These are phyloP conservation scores for Alopecurus myosuroides DNA, from an alignment of 176 grass and related monocot genomes.

Conservation along the genomic window DNA sequence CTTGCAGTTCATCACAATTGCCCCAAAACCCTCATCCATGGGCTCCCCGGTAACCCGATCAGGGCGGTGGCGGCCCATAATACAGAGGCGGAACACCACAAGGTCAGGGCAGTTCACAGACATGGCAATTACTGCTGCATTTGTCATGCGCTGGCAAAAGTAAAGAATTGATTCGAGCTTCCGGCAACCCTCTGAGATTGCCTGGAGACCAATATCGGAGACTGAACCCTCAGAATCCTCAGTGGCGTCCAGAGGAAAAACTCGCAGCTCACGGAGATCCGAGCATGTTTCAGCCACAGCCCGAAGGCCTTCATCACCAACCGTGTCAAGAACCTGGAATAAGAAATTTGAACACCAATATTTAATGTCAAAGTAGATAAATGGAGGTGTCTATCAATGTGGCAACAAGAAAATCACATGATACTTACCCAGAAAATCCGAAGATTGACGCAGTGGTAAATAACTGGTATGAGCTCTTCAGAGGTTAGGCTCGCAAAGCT, in stretches of 20 bases:
- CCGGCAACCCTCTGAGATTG: constrained; percentile 70
- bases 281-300: constrained; percentile 72
- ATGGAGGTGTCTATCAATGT: too few species aligned
- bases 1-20: constrained; percentile 85
- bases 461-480: constrained; percentile 57
- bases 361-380: background rate
- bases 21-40: constrained; percentile 88
- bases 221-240: constrained; percentile 74
- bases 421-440: constrained; percentile 60
- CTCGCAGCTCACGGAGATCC: constrained; percentile 62
- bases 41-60: constrained; percentile 51
- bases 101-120: constrained; percentile 72
- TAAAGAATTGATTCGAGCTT: constrained; percentile 80
- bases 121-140: constrained; percentile 63
- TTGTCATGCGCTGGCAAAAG: constrained; percentile 89
- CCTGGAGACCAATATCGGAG: constrained; percentile 61
- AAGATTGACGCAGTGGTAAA: constrained; percentile 58
- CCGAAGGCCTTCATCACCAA: constrained; percentile 73
- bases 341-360: constrained; percentile 19
- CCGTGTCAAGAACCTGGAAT: constrained; percentile 70
- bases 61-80: constrained; percentile 70
- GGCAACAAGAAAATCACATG: too few species aligned
- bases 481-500: constrained; percentile 61
- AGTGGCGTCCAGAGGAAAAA: constrained; percentile 64
- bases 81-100: constrained; percentile 88